phyloP scores from a whole-genome alignment of 306 rosid genomes.

The Prunus campanulata region DNA sequence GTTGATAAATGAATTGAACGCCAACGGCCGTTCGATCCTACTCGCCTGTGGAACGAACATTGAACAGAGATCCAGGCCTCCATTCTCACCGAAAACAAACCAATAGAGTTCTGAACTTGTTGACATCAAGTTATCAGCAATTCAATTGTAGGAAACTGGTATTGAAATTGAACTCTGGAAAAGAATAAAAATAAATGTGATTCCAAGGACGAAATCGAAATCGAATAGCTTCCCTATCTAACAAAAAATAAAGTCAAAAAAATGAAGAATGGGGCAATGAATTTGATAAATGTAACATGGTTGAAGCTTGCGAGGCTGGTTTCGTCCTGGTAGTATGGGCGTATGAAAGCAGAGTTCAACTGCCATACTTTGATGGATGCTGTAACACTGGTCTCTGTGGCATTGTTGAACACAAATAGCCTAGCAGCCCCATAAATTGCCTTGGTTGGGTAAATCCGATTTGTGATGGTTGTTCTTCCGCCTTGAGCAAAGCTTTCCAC shows the following conservation, averaged over 20 bases:
- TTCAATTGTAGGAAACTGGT: conserved; percentile 1
- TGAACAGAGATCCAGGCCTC: too few relatives aligned
- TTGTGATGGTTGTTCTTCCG: conserved; percentile 74
- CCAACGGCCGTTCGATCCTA: too few relatives aligned
- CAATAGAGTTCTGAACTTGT: not conserved
- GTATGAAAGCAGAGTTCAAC: conserved; percentile 93
- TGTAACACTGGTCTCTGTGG: conserved; percentile 57
- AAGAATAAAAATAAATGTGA: not conserved
- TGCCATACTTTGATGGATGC: conserved; percentile 80
- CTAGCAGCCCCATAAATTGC: conserved; percentile 86
- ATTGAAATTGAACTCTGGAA: not conserved
- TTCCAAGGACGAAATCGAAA: conserved; percentile 1
- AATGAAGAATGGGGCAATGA: not conserved
- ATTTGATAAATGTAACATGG: conserved; percentile 2
- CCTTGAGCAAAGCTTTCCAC: conserved; percentile 94
- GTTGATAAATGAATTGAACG: too few relatives aligned
- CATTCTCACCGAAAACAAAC: too few relatives aligned
- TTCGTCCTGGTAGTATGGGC: conserved; percentile 47
- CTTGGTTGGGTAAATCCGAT: conserved; percentile 80
- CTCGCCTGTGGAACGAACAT: too few relatives aligned
- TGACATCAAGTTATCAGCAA: not conserved
- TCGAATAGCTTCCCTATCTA: not conserved
- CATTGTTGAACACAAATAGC: conserved; percentile 80
- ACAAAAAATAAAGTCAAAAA: not conserved
- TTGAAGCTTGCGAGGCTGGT: conserved; percentile 9